Conservation (phyloP, 2,329 filamentous ascomycete genomes). For the Cladophialophora carrionii region DNA sequence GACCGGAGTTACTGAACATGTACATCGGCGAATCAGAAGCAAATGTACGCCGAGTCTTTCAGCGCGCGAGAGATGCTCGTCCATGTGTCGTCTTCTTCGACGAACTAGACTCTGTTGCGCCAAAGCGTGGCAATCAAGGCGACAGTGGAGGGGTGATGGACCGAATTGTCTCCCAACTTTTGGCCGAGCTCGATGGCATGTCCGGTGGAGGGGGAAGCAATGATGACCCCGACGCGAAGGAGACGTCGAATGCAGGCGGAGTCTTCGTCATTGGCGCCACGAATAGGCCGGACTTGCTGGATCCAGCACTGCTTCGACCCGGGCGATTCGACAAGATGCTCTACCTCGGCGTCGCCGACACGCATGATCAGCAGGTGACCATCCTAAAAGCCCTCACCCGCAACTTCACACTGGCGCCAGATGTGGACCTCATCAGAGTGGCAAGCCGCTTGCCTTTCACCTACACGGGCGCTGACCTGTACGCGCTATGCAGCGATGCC, state of each 20-base stretch:
- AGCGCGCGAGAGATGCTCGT: slow-evolving; percentile 79
- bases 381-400: slow-evolving; percentile 92
- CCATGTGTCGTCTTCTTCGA: slow-evolving; percentile 94
- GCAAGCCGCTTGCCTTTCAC: slow-evolving; percentile 84
- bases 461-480: slow-evolving; percentile 96
- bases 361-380: slow-evolving; percentile 91
- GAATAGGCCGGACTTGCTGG: slow-evolving; percentile 89
- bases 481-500: slow-evolving; percentile 93
- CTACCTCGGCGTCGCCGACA: slow-evolving; percentile 93
- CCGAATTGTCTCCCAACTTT: slow-evolving; percentile 88
- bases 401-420: slow-evolving; percentile 85
- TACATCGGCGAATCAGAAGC: slow-evolving; percentile 94
- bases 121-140: slow-evolving; percentile 94
- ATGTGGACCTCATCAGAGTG: slow-evolving; percentile 73
- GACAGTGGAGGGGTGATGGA: slow-evolving; percentile 99
- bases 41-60: slow-evolving; percentile 86
- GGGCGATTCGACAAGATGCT: slow-evolving; percentile 98
- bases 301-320: slow-evolving; percentile 84
- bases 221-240: slow-evolving; percentile 62
- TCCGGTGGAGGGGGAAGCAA: slow-evolving; percentile 60
- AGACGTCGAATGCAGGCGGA: slow-evolving; percentile 61
- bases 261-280: slow-evolving; percentile 98
- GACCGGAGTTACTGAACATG: slow-evolving; percentile 90
- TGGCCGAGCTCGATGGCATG: slow-evolving; percentile 97
- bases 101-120: slow-evolving; percentile 88